phyloP scores from a whole-genome alignment of 2,329 filamentous ascomycete species.

The Colletotrichum liriopes region DNA sequence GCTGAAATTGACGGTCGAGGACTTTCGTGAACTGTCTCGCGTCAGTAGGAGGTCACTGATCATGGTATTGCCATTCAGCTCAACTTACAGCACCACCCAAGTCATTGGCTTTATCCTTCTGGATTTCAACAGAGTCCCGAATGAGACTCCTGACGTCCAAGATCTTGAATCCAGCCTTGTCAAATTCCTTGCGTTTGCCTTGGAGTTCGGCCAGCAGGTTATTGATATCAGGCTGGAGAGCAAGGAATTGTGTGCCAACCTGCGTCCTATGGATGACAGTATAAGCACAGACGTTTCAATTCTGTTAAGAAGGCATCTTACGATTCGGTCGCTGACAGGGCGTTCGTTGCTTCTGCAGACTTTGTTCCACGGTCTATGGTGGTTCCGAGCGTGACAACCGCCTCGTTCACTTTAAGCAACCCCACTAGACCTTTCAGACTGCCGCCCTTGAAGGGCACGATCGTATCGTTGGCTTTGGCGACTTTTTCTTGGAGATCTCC shows the following conservation, averaged over 20 bases:
- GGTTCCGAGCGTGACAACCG: conserved; percentile 22
- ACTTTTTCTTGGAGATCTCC: conserved; percentile 11
- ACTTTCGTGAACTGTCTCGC: conserved; percentile 21
- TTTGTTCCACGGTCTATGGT: conserved; percentile 19
- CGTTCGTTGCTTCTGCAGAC: conserved; percentile 14
- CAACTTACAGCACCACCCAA: conserved; percentile 20
- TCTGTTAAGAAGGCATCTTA: not conserved
- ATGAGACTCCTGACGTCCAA: conserved; percentile 37
- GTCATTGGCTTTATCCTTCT: conserved; percentile 30
- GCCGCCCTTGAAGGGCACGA: conserved; percentile 35
- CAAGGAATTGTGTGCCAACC: conserved; percentile 20
- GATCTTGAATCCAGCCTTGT: conserved; percentile 39
- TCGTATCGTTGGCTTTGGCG: conserved; percentile 19
- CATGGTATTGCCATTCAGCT: not conserved
- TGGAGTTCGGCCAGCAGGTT: conserved; percentile 19
- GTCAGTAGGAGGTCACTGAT: not conserved
- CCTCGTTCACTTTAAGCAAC: conserved; percentile 36
- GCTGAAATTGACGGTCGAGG: conserved; percentile 9
- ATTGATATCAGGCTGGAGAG: conserved; percentile 29
- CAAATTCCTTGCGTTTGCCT: conserved; percentile 31
- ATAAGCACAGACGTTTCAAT: not conserved
- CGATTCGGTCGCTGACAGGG: conserved; percentile 27
- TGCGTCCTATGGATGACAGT: not conserved
- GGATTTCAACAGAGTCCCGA: conserved; percentile 26
- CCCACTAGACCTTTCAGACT: conserved; percentile 23